Evolutionary conservation across 164 flowering plant species (phyloP), one percentile per base, ranked within the genome.

Genomic region (Kalanchoe fedtschenkoi): DNA sequence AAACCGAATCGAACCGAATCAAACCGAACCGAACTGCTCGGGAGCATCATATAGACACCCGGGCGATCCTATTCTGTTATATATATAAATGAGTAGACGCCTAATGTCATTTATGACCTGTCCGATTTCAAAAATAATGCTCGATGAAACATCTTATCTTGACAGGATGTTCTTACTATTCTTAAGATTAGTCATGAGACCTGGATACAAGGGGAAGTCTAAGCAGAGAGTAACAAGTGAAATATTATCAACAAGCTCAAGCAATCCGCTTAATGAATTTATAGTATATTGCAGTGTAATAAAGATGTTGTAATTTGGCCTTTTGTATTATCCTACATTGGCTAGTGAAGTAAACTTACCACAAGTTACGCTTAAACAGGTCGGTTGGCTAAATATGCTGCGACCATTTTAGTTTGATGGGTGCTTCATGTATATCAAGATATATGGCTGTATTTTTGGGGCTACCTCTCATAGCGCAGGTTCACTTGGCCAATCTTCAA

Each of bases 351-450:
- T 17, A 33, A 58, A 0, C 39, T 17, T 0, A n/a, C n/a, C n/a
- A n/a, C 16, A 29, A 14, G n/a, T 0, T 0, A 43, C 44, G 15
- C 0, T 74, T 78, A 86, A 86, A 91, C 88, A 95, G 96, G 95
- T 87, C 87, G 84, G 96, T 80, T 91, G 97, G 97, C 95, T 91
- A 88, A 86, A 67, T 91, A 80, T 91, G 95, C 95, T 91, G 78
- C 89, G 69, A 84, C 79, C 77, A 15, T 42, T n/a, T n/a, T n/a
- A n/a, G n/a, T n/a, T n/a, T 38, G 87, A 91, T 69, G 83, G 72
- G 93, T 80, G 91, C 95, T 78, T 93, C 86, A 92, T 89, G 98
- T 96, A 77, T 74, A 89, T 92, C 93, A 83, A 89, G 95, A 92
- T 95, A 89, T 91, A 89, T 89, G 98, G 98, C 93, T 78, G 91